These are phyloP conservation scores for maize (Zea mays) DNA, from an alignment of 176 grass and related monocot genomes.

Conservation along the genomic window Zm-B73-REFERENCE-NAM-5.0 NC_050102.1:174121501-174122000, in stretches of 20 bases:
- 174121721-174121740: not conserved
- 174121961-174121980: constrained; percentile 11
- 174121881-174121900: constrained; percentile 18
- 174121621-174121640: no score
- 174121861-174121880: not conserved
- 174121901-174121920: constrained; percentile 15
- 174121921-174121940: not conserved
- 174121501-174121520: no score
- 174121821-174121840: not conserved
- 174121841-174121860: constrained; percentile 1
- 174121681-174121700: not conserved
- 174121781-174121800: not conserved
- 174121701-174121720: not conserved
- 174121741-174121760: not conserved
- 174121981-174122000: constrained; percentile 21
- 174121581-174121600: not conserved
- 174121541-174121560: not conserved
- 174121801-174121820: not conserved
- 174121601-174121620: no score
- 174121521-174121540: not conserved
- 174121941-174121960: not conserved
- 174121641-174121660: no score
- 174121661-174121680: not conserved
- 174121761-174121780: not conserved
- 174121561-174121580: not conserved